Evolutionary conservation across 2,329 filamentous ascomycete species (phyloP).

Genomic region (Lojkania enalia): DNA sequence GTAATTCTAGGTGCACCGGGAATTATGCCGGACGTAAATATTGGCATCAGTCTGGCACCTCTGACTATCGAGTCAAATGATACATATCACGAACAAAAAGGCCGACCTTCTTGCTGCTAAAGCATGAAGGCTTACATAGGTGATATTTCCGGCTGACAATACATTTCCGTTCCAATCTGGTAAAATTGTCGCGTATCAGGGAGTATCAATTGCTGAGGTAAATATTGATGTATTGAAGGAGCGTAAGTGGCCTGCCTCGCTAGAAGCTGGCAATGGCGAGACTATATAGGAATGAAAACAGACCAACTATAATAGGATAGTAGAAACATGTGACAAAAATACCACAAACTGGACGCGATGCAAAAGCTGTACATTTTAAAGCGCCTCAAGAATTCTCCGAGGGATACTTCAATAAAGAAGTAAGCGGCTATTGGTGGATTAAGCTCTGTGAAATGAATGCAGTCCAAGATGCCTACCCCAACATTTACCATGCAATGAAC

Average conservation of each 20-base stretch:
- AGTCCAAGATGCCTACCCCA: conserved; percentile 9
- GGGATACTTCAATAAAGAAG: conserved; percentile 14
- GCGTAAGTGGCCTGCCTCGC: too few species aligned
- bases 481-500: conserved; percentile 27
- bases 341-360: conserved; percentile 18
- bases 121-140: too few species aligned
- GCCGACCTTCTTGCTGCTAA: too few species aligned
- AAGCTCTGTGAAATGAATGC: conserved; percentile 19
- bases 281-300: too few species aligned
- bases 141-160: too few species aligned
- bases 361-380: conserved; percentile 15
- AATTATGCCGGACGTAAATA: conserved; percentile 41
- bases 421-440: conserved; percentile 20
- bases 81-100: too few species aligned
- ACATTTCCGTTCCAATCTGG: conserved; percentile 20
- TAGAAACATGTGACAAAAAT: too few species aligned
- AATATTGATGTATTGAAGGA: too few species aligned
- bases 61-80: conserved; percentile 20
- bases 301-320: too few species aligned
- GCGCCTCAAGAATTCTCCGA: conserved; percentile 11
- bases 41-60: conserved; percentile 45
- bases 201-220: too few species aligned
- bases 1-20: conserved; percentile 41
- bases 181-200: too few species aligned
- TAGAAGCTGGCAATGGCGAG: too few species aligned